phyloP scores from a whole-genome alignment of 495 filamentous ascomycete genomes.

The Glutinoglossum americanum region DNA sequence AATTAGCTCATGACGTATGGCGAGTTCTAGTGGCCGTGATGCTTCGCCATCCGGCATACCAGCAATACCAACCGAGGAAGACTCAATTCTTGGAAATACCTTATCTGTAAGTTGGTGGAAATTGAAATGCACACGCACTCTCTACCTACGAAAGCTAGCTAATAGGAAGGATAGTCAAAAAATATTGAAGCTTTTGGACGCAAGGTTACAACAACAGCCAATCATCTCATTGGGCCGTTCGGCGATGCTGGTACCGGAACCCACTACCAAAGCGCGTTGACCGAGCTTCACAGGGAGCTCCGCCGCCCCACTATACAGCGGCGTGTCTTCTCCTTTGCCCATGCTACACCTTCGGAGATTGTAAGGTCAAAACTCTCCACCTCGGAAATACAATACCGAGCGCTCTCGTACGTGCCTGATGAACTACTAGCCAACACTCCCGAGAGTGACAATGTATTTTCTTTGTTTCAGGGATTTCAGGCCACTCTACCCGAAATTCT shows the following conservation, averaged over 20 bases:
- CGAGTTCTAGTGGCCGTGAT: conserved; percentile 4
- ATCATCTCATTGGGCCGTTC: conserved; percentile 57
- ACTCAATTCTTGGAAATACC: conserved; percentile 3
- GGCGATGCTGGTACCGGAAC: conserved; percentile 35
- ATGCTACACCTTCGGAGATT: conserved; percentile 75
- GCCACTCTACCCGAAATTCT: conserved; percentile 65
- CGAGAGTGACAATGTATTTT: conserved; percentile 65
- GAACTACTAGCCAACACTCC: conserved; percentile 76
- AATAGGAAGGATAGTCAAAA: conserved; percentile 34
- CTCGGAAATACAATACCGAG: conserved; percentile 83
- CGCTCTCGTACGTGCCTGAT: conserved; percentile 72
- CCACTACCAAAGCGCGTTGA: conserved; percentile 71
- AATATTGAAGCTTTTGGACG: conserved; percentile 82
- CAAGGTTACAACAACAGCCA: conserved; percentile 87
- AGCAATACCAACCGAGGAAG: background rate
- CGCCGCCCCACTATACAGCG: conserved; percentile 64
- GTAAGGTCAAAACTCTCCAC: conserved; percentile 82
- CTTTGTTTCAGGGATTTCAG: conserved; percentile 90
- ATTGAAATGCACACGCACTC: background rate
- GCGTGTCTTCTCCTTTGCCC: conserved; percentile 70
- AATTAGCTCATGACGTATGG: conserved; percentile 1
- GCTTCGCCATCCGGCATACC: background rate
- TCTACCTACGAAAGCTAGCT: background rate
- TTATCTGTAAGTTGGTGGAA: conserved; percentile 2
- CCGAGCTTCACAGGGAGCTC: conserved; percentile 71